Conservation (phyloP, 2,329 filamentous ascomycete genomes). For the Calonectria ilicicola region DNA sequence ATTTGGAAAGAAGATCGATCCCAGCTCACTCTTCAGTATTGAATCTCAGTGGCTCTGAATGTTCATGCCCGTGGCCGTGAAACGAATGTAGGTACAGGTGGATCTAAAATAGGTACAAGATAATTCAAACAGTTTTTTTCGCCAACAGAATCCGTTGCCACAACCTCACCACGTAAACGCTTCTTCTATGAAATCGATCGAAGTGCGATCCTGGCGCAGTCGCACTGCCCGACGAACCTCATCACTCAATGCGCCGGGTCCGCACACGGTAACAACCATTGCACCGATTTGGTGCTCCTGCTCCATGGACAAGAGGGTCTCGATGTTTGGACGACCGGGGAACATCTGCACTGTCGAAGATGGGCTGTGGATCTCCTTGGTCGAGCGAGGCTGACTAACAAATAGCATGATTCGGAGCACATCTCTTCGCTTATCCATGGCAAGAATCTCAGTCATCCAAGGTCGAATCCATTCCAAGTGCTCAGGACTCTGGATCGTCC, state of each 20-base stretch:
- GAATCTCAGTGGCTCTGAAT: background rate
- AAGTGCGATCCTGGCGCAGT: constrained; percentile 71
- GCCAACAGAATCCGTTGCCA: background rate
- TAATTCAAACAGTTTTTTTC: background rate
- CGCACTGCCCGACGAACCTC: constrained; percentile 78
- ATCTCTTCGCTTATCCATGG: constrained; percentile 80
- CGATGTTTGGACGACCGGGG: constrained; percentile 81
- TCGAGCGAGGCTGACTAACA: constrained; percentile 79
- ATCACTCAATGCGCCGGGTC: constrained; percentile 79
- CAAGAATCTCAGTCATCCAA: constrained; percentile 85
- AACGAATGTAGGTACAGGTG: constrained; percentile 27
- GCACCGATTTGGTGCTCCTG: constrained; percentile 80
- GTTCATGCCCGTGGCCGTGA: constrained; percentile 2
- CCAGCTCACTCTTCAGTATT: constrained; percentile 1
- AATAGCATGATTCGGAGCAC: constrained; percentile 83
- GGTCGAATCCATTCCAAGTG: constrained; percentile 86
- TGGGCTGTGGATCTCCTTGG: constrained; percentile 84
- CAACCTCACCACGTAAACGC: constrained; percentile 71
- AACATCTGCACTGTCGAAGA: constrained; percentile 87
- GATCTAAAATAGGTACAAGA: constrained; percentile 17
- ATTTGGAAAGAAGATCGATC: background rate
- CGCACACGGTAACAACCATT: constrained; percentile 81
- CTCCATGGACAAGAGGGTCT: constrained; percentile 78
- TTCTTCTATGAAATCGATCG: constrained; percentile 84
- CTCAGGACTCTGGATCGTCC: constrained; percentile 83